These are phyloP conservation scores for Penicillium riverlandense DNA, from an alignment of 495 filamentous ascomycete species.

Conservation along the genomic window DNA sequence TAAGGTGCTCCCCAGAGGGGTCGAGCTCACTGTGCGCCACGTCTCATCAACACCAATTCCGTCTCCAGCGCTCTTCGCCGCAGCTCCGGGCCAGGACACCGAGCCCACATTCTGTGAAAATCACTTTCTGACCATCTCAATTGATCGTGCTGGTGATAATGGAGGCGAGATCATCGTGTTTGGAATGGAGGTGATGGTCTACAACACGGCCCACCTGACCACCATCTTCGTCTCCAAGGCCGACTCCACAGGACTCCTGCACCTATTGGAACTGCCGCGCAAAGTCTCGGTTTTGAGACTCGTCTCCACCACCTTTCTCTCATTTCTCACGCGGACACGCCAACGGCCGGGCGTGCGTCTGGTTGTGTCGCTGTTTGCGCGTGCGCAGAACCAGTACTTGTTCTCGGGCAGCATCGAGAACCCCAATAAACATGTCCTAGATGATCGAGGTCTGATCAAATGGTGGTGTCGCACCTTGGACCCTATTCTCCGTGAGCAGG, in stretches of 20 bases:
- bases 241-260: conserved; percentile 85
- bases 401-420: conserved; percentile 91
- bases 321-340: conserved; percentile 60
- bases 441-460: conserved; percentile 78
- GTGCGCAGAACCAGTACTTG: conserved; percentile 88
- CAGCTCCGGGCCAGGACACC: conserved; percentile 60
- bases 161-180: conserved; percentile 49
- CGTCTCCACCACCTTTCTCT: conserved; percentile 68
- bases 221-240: conserved; percentile 95
- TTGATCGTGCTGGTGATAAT: conserved; percentile 33
- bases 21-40: conserved; percentile 72
- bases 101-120: conserved; percentile 78
- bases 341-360: conserved; percentile 61
- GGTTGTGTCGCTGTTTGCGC: conserved; percentile 85
- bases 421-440: conserved; percentile 79
- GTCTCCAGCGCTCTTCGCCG: conserved; percentile 67
- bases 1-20: conserved; percentile 60
- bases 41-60: conserved; percentile 75
- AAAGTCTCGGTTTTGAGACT: conserved; percentile 66
- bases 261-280: conserved; percentile 52
- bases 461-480: conserved; percentile 94
- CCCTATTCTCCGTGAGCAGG: conserved; percentile 52
- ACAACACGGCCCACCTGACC: conserved; percentile 67
- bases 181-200: conserved; percentile 58
- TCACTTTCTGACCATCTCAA: conserved; percentile 75